Evolutionary conservation across 257 asterid genomes (phyloP).

Genomic region (Euphrasia confusa): DNA sequence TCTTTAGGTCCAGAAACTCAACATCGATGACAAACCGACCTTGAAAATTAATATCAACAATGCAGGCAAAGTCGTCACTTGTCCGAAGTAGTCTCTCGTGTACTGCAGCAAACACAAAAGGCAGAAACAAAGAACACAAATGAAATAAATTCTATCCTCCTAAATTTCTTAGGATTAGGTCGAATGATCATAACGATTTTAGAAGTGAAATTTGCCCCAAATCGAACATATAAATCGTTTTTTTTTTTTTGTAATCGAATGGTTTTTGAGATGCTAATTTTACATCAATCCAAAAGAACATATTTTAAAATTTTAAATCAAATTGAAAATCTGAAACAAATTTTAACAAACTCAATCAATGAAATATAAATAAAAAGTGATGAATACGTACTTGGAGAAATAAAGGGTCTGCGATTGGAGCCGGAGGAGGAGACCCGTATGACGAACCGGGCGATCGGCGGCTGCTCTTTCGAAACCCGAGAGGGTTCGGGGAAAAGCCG

Average conservation of each 20-base stretch:
- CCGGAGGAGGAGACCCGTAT: conserved; percentile 58
- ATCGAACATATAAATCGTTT: neutral
- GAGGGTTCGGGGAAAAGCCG: conserved; percentile 78
- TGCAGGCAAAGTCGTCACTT: conserved; percentile 76
- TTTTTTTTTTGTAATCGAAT: neutral
- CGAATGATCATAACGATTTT: no score
- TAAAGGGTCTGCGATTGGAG: conserved; percentile 57
- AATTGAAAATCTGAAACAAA: no score
- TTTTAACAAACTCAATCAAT: neutral
- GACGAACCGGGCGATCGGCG: conserved; percentile 72
- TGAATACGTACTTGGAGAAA: conserved; percentile 49
- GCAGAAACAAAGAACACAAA: conserved; percentile 11
- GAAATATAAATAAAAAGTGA: neutral
- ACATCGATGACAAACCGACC: conserved; percentile 69
- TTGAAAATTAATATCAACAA: conserved; percentile 54
- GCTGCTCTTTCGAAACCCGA: conserved; percentile 68
- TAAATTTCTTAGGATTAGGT: no score
- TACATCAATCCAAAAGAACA: neutral
- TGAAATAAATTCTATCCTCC: neutral
- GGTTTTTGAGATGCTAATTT: no score
- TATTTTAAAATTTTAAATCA: no score
- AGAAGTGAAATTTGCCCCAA: neutral
- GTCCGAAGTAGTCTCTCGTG: conserved; percentile 72
- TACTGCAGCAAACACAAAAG: conserved; percentile 43
- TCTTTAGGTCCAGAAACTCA: conserved; percentile 82